These are phyloP conservation scores for Zygosaccharomyces sapae DNA, from an alignment of 1,139 yeast species.

Conservation along the genomic window DNA sequence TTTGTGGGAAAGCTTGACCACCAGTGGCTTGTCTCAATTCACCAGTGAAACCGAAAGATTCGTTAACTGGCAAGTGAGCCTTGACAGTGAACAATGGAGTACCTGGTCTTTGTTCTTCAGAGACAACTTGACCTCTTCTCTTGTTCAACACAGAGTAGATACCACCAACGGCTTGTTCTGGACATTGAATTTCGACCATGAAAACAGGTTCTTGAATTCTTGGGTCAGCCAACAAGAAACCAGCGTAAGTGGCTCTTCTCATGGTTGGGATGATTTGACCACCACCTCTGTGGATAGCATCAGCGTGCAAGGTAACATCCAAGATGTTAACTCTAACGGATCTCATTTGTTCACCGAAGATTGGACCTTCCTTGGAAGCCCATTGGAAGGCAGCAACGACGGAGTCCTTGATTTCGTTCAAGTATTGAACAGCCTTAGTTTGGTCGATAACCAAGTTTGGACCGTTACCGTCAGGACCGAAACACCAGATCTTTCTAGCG, in stretches of 20 bases:
- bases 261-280: slow-evolving; percentile 99
- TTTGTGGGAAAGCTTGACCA: slow-evolving; percentile 99
- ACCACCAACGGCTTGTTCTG: slow-evolving; percentile 99
- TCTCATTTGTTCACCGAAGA: slow-evolving; percentile 94
- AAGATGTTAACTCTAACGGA: slow-evolving; percentile 95
- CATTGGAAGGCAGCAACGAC: slow-evolving; percentile 99
- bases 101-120: slow-evolving; percentile 99
- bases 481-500: slow-evolving; percentile 99
- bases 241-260: slow-evolving; percentile 99
- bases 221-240: slow-evolving; percentile 97
- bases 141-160: slow-evolving; percentile 98
- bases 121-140: slow-evolving; percentile 99
- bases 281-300: slow-evolving; percentile 99
- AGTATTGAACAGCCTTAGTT: slow-evolving; percentile 99
- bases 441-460: slow-evolving; percentile 99
- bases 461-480: slow-evolving; percentile 99
- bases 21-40: slow-evolving; percentile 99
- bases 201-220: slow-evolving; percentile 99
- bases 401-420: slow-evolving; percentile 98
- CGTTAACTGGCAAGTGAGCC: slow-evolving; percentile 99
- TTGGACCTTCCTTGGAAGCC: slow-evolving; percentile 99
- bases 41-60: slow-evolving; percentile 99
- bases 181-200: slow-evolving; percentile 99
- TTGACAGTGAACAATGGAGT: slow-evolving; percentile 98
- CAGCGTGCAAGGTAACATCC: slow-evolving; percentile 99